phyloP scores from a whole-genome alignment of 2,329 filamentous ascomycete species.

The Alternaria triticina region DNA sequence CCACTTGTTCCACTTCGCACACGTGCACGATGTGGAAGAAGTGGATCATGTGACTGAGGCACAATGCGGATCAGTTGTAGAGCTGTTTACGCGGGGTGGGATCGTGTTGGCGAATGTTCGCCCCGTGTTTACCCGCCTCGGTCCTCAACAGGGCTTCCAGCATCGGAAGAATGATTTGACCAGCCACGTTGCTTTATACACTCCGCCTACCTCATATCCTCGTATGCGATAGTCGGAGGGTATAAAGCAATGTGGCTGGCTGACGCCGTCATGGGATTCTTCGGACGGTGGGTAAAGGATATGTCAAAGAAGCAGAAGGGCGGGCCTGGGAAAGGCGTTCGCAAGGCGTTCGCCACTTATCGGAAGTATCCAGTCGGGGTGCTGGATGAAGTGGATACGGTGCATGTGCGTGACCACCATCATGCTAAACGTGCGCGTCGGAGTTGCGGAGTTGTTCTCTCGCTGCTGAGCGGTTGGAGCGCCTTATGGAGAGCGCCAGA shows the following conservation, averaged over 20 bases:
- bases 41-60: background rate
- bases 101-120: too few species aligned
- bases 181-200: too few species aligned
- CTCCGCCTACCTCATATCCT: too few species aligned
- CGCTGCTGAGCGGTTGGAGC: background rate
- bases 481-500: background rate
- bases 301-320: background rate
- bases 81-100: background rate
- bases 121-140: background rate
- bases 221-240: too few species aligned
- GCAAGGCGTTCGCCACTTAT: background rate
- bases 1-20: background rate
- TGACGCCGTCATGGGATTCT: background rate
- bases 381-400: background rate
- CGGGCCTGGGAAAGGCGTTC: too few species aligned
- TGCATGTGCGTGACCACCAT: background rate
- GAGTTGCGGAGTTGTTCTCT: background rate
- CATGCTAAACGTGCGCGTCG: background rate
- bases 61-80: background rate
- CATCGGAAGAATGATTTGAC: background rate
- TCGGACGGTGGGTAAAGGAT: background rate
- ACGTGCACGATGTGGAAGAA: background rate
- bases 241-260: too few species aligned
- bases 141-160: accelerated
- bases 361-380: background rate